Base-by-base conservation (phyloP, 2,329 filamentous ascomycete species). In the Mariannaea elegans region DNA sequence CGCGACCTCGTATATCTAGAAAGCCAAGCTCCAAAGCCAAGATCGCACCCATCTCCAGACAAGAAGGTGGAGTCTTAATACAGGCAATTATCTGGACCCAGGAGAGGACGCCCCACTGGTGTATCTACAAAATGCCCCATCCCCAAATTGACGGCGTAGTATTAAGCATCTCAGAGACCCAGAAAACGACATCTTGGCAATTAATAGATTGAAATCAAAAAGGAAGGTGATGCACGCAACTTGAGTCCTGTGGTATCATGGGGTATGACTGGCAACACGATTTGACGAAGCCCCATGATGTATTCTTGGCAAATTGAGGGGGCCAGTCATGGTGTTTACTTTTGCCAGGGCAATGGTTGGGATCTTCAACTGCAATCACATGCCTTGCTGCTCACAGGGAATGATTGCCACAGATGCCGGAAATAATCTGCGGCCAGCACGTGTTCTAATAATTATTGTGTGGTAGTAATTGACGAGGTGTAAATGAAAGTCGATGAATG, bases 141-240 rank as follows among this genome's bases (percentile, higher is more conserved):
- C 9, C 19, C 23, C 13, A 13, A 36, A 9, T 4, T 14, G 6
- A 14, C 4, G 32, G 10, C 32, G 32, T 14, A n/a, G 47, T 19
- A 27, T n/a, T n/a, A n/a, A 29, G 21, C 47, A 38, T 13, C 24
- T 27, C 24, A 27, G 9, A 5, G 24, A 27, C 24, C 9, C 24
- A 9, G 24, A 46, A 46, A 38, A 19, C 32, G 7, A 39, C 16
- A n/a, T 34, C 48, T 58, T 58, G 48, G 55, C 55, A 39, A 9
- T 8, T 32, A 34, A 32, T 14, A 34, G 27, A 29, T 16, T 18
- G 9, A 14, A 14, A 45, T 48, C 14, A 47, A 48, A 45, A 47
- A 52, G 55, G 55, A 58, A 58, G 55, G 55, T 58, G 24, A 47
- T 29, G 41, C 24, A 41, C n/a, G 23, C 32, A 31, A 39, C 21